Evolutionary conservation across 371 early-diverging fungal genomes (phyloP), one percentile per base, ranked within the genome.

Genomic region (Mucor lusitanicus): DNA sequence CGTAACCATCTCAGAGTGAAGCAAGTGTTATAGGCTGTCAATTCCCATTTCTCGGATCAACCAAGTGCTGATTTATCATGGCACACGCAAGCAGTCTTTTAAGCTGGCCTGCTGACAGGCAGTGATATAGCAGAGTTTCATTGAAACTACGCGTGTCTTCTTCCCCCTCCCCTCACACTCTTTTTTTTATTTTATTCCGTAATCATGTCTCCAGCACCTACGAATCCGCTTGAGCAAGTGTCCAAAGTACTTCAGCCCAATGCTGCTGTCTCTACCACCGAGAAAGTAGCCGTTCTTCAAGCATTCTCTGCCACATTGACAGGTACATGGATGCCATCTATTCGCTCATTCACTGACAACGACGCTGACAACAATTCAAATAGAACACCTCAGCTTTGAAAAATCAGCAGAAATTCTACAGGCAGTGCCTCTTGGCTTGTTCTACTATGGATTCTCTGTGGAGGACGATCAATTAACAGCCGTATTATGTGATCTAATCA

Each of bases 201-300:
- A 50, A 50, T 35, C 32, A 74, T 77, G 75, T 67, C 74, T 23
- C 64, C 75, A 25, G 67, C 68, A 28, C 60, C 68, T 25, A 44
- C 39, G 1, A 63, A 64, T 11, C 60, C 72, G 35, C 53, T 77
- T 32, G 75, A 68, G 54, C 73, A 69, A 55, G 71, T 73, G 21
- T 68, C 69, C n/a, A 56, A 63, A n/a, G 69, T 55, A n/a, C 64
- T 76, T 60, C 58, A 64, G 19, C 72, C 74, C 7, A 57, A 63
- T 33, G 63, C 72, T 17, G 30, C 48, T 17, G 58, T 42, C n/a
- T 53, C 77, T 25, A 46, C 59, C 15, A 33, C 42, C 28, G 77
- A 79, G n/a, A 79, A 74, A 62, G 57, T 69, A 2, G 54, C 70
- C 23, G 64, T 67, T 12, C 74, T 81, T 32, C 59, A 69, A 68